Conservation (phyloP, 805 yeast species). For the Kazachstania martiniae region DNA sequence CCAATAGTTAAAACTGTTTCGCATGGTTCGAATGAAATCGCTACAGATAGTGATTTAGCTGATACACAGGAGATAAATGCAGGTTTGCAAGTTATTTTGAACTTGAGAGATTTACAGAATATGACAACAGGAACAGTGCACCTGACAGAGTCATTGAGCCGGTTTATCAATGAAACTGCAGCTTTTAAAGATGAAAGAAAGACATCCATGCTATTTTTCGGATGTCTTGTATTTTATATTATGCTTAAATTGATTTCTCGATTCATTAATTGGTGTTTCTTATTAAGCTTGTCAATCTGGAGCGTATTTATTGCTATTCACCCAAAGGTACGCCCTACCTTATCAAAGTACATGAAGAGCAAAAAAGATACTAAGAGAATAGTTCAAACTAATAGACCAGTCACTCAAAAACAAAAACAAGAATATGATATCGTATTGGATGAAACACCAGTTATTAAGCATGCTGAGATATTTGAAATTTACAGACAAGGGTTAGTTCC, state of each 20-base stretch:
- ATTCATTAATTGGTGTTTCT: slow-evolving; percentile 53
- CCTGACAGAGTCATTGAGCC: slow-evolving; percentile 41
- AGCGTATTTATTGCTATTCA: slow-evolving; percentile 39
- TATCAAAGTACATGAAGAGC: not conserved
- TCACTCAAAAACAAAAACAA: slow-evolving; percentile 26
- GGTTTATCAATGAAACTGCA: slow-evolving; percentile 48
- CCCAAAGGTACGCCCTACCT: slow-evolving; percentile 35
- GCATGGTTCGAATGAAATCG: too few relatives aligned
- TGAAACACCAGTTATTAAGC: slow-evolving; percentile 46
- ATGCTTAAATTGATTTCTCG: slow-evolving; percentile 34
- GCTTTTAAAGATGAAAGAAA: slow-evolving; percentile 60
- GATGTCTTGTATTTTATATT: slow-evolving; percentile 30
- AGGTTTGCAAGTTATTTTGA: slow-evolving; percentile 37
- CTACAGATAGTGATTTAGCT: not conserved
- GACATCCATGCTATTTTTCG: slow-evolving; percentile 50
- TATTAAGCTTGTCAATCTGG: slow-evolving; percentile 56
- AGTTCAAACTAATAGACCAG: slow-evolving; percentile 14
- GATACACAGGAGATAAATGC: slow-evolving; percentile 7
- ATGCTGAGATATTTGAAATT: slow-evolving; percentile 72
- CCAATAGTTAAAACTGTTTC: not conserved
- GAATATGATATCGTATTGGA: slow-evolving; percentile 44
- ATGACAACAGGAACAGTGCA: slow-evolving; percentile 44
- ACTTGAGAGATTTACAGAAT: slow-evolving; percentile 66
- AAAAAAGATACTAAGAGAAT: slow-evolving; percentile 1
- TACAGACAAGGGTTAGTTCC: slow-evolving; percentile 54